phyloP scores from a whole-genome alignment of 495 filamentous ascomycete species.

The Penicillium diatomitis region DNA sequence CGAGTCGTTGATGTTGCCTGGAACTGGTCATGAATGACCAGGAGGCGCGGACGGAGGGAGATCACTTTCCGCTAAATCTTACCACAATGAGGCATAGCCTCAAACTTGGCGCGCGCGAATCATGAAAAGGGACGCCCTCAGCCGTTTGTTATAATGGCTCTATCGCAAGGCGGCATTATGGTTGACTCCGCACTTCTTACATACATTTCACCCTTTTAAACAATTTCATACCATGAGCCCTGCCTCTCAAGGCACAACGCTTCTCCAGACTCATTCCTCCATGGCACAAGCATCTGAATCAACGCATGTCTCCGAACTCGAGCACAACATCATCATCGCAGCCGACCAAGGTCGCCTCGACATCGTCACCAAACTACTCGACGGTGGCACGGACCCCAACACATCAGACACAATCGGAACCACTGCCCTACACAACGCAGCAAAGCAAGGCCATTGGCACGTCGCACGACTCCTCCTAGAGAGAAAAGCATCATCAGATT shows the following conservation, averaged over 20 bases:
- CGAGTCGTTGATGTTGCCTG: too few species aligned
- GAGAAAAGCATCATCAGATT: neutral
- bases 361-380: slow-evolving; percentile 1
- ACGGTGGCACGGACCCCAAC: slow-evolving; percentile 4
- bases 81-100: too few species aligned
- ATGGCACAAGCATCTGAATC: neutral
- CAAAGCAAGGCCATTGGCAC: slow-evolving; percentile 4
- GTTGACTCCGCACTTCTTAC: too few species aligned
- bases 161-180: too few species aligned
- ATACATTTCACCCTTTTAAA: too few species aligned
- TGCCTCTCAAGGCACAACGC: neutral
- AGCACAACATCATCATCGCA: neutral
- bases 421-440: slow-evolving; percentile 7
- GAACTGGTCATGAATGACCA: too few species aligned
- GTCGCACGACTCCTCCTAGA: slow-evolving; percentile 2
- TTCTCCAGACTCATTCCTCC: neutral
- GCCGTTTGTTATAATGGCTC: too few species aligned
- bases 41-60: too few species aligned
- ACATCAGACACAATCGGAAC: slow-evolving; percentile 3
- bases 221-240: neutral
- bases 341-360: slow-evolving; percentile 5
- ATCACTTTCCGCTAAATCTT: too few species aligned
- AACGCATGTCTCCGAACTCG: slow-evolving; percentile 13
- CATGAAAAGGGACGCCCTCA: too few species aligned
- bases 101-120: too few species aligned